Evolutionary conservation across 495 filamentous ascomycete species (phyloP).

Genomic region (Penicillium paradoxum): DNA sequence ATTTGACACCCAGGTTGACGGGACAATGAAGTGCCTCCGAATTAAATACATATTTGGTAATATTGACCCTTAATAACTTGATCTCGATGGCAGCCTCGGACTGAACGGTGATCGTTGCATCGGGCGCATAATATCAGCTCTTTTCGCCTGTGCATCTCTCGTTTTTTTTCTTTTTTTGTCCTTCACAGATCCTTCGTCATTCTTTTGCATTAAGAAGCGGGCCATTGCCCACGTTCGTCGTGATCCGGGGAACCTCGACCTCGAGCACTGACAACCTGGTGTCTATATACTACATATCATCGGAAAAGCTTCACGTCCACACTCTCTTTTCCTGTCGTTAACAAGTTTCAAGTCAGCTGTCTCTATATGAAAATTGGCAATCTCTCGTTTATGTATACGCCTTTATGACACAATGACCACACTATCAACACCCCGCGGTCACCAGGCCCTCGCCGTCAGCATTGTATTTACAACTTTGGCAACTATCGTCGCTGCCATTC

Average conservation of each 20-base stretch:
- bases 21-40: neutral
- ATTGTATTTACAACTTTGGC: constrained; percentile 31
- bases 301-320: neutral
- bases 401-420: constrained; percentile 27
- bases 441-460: constrained; percentile 26
- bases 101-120: neutral
- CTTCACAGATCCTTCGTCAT: neutral
- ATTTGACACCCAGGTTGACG: neutral
- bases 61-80: neutral
- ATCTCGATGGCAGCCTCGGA: neutral
- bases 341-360: neutral
- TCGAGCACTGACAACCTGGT: neutral
- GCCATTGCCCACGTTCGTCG: neutral
- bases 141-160: neutral
- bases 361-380: neutral
- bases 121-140: neutral
- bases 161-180: neutral
- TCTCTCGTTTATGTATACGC: neutral
- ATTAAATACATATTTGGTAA: neutral
- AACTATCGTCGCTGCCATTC: constrained; percentile 24
- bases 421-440: constrained; percentile 27
- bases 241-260: neutral
- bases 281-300: neutral
- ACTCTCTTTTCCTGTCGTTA: neutral
- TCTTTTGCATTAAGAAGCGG: constrained; percentile 1